Percentiles rank a stretch among this genome's conserved stretches.
phyloP scores from a whole-genome alignment of 2,329 filamentous ascomycete species.

The Arachnopeziza araneosa region DNA sequence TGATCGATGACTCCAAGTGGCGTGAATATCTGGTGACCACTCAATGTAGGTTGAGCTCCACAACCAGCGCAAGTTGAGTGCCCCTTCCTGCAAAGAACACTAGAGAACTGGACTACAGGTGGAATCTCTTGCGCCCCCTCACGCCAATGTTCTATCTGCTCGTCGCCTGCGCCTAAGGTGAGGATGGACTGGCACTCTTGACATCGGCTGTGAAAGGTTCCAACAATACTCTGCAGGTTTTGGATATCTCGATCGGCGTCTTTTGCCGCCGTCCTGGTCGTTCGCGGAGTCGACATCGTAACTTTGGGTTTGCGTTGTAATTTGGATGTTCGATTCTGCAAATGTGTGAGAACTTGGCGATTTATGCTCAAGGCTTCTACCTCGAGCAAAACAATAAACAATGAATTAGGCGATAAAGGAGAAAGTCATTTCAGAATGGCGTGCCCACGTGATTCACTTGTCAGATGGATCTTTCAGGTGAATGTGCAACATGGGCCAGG shows the following conservation, averaged over 20 bases:
- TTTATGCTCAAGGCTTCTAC: not conserved
- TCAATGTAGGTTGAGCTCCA: conserved; percentile 8
- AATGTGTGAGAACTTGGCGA: not conserved
- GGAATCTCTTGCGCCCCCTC: conserved; percentile 13
- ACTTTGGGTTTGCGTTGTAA: not conserved
- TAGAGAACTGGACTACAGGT: conserved; percentile 12
- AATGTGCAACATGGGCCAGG: no score
- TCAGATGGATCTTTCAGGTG: no score
- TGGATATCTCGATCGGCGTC: not conserved
- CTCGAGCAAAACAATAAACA: not conserved
- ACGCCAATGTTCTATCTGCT: conserved; percentile 13
- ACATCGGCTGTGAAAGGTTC: not conserved
- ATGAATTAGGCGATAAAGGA: not conserved
- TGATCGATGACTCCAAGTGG: conserved; percentile 18
- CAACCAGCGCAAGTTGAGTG: conserved; percentile 17
- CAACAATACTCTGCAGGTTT: not conserved
- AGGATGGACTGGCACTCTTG: not conserved
- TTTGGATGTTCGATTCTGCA: not conserved
- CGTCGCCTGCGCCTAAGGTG: not conserved
- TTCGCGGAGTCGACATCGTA: not conserved
- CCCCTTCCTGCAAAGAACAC: conserved; percentile 5
- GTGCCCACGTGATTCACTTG: no score
- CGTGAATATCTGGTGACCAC: conserved; percentile 12
- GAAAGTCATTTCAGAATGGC: not conserved
- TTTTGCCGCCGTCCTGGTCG: not conserved